phyloP scores from a whole-genome alignment of 202 grass and related monocot species.

The Musa balbisiana region DNA sequence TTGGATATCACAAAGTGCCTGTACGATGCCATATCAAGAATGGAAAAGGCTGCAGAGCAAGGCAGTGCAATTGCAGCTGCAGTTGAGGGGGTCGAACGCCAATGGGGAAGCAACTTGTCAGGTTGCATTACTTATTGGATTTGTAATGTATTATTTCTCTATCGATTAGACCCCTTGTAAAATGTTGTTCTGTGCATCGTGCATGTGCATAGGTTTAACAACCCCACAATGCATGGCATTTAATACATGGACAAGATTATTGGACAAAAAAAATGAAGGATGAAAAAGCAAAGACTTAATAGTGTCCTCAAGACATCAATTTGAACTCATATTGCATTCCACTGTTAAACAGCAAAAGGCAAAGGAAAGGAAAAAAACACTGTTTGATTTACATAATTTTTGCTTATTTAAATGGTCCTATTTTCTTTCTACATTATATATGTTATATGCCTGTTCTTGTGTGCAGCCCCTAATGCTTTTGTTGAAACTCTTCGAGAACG shows the following conservation, averaged over 20 bases:
- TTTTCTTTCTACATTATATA: neutral
- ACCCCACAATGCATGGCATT: no score
- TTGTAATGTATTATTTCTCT: neutral
- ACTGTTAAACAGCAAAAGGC: neutral
- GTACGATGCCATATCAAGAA: slow-evolving; percentile 88
- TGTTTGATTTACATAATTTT: neutral
- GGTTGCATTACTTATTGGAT: neutral
- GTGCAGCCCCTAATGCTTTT: slow-evolving; percentile 78
- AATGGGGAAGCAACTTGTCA: slow-evolving; percentile 11
- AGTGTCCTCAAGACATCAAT: neutral
- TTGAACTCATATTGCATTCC: neutral
- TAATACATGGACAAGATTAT: neutral
- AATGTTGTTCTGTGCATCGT: neutral
- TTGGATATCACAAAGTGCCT: slow-evolving; percentile 95
- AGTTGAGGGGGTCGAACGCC: slow-evolving; percentile 9
- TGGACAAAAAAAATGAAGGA: neutral
- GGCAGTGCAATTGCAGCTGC: slow-evolving; percentile 31
- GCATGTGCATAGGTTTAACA: neutral
- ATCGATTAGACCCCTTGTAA: neutral
- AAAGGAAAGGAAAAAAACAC: neutral
- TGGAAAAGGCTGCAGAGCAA: slow-evolving; percentile 95
- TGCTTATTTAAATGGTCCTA: neutral
- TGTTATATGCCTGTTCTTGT: slow-evolving; percentile 30
- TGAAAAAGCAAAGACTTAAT: neutral
- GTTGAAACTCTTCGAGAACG: slow-evolving; percentile 81